These are phyloP conservation scores for Exserohilum turcica DNA, from an alignment of 2,329 filamentous ascomycete genomes.

Conservation along the genomic window DNA sequence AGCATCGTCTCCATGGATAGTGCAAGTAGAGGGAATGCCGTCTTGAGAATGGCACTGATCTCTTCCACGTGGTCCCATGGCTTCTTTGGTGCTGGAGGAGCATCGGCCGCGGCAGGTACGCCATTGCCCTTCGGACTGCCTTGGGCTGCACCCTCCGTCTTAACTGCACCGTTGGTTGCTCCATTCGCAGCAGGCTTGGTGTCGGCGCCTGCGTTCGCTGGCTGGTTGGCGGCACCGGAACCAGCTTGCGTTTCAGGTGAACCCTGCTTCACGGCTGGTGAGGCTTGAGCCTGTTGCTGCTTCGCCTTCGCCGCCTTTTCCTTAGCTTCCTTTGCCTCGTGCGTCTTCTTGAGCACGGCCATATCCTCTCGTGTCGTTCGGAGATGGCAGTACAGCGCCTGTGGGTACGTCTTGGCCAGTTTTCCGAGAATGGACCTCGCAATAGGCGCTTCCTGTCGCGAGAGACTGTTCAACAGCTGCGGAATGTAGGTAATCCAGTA, in stretches of 20 bases:
- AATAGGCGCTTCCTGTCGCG: conserved; percentile 86
- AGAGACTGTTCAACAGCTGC: conserved; percentile 88
- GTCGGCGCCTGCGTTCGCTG: conserved; percentile 42
- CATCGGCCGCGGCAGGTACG: conserved; percentile 26
- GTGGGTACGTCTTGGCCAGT: conserved; percentile 94
- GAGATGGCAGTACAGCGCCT: conserved; percentile 92
- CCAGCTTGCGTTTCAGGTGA: conserved; percentile 42
- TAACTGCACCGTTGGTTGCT: conserved; percentile 45
- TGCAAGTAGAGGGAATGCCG: conserved; percentile 91
- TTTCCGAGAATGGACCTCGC: conserved; percentile 86
- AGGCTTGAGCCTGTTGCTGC: conserved; percentile 60
- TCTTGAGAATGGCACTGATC: conserved; percentile 93
- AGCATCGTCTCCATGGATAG: conserved; percentile 99
- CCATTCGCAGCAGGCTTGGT: conserved; percentile 61
- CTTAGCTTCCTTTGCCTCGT: conserved; percentile 66
- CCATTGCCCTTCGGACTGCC: conserved; percentile 36
- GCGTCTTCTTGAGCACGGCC: conserved; percentile 85
- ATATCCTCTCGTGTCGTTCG: conserved; percentile 94
- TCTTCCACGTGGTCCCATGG: conserved; percentile 98
- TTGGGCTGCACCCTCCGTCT: conserved; percentile 46
- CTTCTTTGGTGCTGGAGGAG: conserved; percentile 61
- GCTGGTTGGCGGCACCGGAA: conserved; percentile 37
- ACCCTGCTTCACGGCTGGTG: conserved; percentile 45
- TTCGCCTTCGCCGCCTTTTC: conserved; percentile 62
- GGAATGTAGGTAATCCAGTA: conserved; percentile 99